These are phyloP conservation scores for Saccharum spontaneum DNA, from an alignment of 176 grass and related monocot genomes.

Conservation along the genomic window DNA sequence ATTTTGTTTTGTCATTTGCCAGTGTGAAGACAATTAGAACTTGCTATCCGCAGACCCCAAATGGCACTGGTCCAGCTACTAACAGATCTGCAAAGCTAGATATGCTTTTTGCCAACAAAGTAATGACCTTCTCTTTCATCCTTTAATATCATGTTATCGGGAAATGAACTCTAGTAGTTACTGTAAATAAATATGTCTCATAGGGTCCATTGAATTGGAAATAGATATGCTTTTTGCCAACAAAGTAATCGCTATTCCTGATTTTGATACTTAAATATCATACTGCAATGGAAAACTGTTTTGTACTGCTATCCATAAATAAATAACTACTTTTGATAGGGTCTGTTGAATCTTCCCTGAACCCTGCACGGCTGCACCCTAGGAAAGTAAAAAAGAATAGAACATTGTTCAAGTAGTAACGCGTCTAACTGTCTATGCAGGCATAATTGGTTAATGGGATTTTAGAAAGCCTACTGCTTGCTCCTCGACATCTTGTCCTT, in stretches of 20 bases:
- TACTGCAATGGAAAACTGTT: neutral
- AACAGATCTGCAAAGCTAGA: constrained; percentile 94
- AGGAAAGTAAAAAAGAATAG: neutral
- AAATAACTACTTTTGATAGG: neutral
- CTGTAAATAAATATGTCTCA: neutral
- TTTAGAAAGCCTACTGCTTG: neutral
- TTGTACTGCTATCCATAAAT: neutral
- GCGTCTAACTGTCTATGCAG: neutral
- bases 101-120: constrained; percentile 99
- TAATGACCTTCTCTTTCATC: constrained; percentile 31
- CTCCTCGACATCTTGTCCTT: constrained; percentile 4
- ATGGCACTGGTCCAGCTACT: constrained; percentile 75
- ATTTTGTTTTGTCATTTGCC: constrained; percentile 34
- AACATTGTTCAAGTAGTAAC: neutral
- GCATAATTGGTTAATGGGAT: neutral
- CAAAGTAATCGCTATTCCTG: constrained; percentile 51
- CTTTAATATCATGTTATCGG: neutral
- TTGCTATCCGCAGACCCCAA: constrained; percentile 90
- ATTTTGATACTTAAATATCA: neutral
- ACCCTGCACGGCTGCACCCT: neutral
- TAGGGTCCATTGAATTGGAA: neutral
- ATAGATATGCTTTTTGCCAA: constrained; percentile 92
- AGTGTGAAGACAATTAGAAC: constrained; percentile 98
- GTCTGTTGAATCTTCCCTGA: constrained; percentile 7
- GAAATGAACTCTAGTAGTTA: neutral